A percentile compares a stretch with the other conserved stretches of the same genome.
Conservation (phyloP, 768 basidiomycete species). For the Kwoniella botswanensis region DNA sequence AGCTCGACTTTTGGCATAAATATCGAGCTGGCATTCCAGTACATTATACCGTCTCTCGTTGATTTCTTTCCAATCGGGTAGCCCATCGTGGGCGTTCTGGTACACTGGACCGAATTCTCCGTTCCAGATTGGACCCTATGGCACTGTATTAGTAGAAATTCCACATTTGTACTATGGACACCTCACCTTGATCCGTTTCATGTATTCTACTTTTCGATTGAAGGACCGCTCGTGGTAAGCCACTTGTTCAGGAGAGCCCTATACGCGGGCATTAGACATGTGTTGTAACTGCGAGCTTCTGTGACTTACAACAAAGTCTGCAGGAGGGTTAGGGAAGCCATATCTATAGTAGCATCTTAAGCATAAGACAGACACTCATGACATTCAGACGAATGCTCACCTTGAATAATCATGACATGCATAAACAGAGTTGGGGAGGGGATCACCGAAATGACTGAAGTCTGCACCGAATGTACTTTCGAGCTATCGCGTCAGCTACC, state of each 20-base stretch:
- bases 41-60: constrained; percentile 70
- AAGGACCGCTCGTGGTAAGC: constrained; percentile 58
- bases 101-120: constrained; percentile 88
- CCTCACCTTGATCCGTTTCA: constrained; percentile 62
- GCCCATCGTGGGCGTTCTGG: constrained; percentile 60
- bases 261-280: background rate
- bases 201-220: constrained; percentile 76
- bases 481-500: background rate
- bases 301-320: constrained; percentile 61
- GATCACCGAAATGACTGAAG: constrained; percentile 60
- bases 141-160: background rate
- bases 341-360: constrained; percentile 53
- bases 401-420: constrained; percentile 75
- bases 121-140: constrained; percentile 63
- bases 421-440: constrained; percentile 73
- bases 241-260: constrained; percentile 25
- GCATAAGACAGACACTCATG: background rate
- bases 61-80: constrained; percentile 67
- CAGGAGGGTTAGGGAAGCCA: constrained; percentile 70
- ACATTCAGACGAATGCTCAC: constrained; percentile 17
- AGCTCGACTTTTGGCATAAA: constrained; percentile 67
- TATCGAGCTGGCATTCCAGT: constrained; percentile 72
- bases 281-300: too few species aligned
- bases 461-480: constrained; percentile 67
- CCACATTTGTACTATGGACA: background rate